Evolutionary conservation across 208 protist genomes (phyloP).

Genomic region (Willaertia magna): DNA sequence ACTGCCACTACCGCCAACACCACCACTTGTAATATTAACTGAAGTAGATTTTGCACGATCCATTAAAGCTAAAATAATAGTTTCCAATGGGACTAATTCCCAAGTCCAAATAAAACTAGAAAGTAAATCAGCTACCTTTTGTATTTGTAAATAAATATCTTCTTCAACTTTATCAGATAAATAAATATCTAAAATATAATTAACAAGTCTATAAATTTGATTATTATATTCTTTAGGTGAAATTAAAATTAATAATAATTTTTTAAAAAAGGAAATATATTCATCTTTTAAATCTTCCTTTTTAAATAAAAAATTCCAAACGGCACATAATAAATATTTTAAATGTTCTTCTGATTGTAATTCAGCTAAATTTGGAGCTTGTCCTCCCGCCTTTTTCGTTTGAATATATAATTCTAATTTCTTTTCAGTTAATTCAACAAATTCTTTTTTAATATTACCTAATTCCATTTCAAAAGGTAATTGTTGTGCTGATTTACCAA

Average conservation of each 20-base stretch:
- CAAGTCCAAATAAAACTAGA: background rate
- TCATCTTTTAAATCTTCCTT: background rate
- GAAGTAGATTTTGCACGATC: background rate
- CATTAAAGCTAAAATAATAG: background rate
- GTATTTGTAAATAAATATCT: background rate
- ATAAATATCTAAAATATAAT: background rate
- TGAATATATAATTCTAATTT: too few relatives aligned
- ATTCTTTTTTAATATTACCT: too few relatives aligned
- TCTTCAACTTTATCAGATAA: background rate
- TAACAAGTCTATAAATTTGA: background rate
- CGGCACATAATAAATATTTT: background rate
- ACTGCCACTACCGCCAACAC: too few relatives aligned
- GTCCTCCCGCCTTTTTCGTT: too few relatives aligned
- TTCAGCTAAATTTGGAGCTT: too few relatives aligned
- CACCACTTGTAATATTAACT: background rate
- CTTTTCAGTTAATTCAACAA: too few relatives aligned
- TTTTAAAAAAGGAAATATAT: background rate
- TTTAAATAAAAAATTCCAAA: background rate
- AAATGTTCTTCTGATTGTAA: background rate
- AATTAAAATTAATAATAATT: background rate
- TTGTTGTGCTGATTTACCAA: background rate
- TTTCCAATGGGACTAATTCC: background rate
- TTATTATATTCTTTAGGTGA: background rate
- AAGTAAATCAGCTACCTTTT: background rate
- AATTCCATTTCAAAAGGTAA: background rate